Evolutionary conservation across 768 basidiomycete genomes (phyloP), one percentile per base, ranked within the genome.

Genomic region (Coprinopsis marcescibilis): DNA sequence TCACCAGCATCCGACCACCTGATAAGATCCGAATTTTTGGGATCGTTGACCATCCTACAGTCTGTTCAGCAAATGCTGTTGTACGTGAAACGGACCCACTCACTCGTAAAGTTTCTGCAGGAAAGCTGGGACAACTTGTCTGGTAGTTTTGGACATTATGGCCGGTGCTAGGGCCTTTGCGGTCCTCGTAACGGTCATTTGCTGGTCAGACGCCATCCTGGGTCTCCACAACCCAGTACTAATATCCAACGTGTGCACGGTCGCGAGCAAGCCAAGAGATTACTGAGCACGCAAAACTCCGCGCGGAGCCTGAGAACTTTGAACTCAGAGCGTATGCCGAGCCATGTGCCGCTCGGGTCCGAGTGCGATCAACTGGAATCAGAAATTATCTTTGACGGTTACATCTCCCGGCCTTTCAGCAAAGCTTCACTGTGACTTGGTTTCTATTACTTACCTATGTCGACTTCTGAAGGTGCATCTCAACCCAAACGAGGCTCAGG

Each of bases 31-130:
- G 83, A 78, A 45, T 91, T 89, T 30, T 76, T 72, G 2, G 81
- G 73, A 64, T 97, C 91, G 54, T 88, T 90, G 20, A 97, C 89
- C 82, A 98, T 94, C 64, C 93, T 96, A 48, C n/a, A n/a, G 21
- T 45, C 11, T 30, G 27, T 19, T 46, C 26, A 43, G 23, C 57
- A 37, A 37, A 43, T 48, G 26, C 33, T 30, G 33, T 24, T 36
- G 30, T 48, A 20, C 13, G 34, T 26, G 48, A 37, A 43, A 39
- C 38, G 43, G 33, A 26, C 49, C 51, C 49, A 77, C 84, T 53
- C 46, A 94, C 92, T 85, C 86, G 66, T 85, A 94, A 26, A 97
- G 76, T 65, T 97, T 97, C 65, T 93, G 89, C 12, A 96, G 73
- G 60, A 96, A 96, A 0, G 87, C 86, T 2, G 93, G 91, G 1